Conservation (phyloP, 192 early-diverging fungal species). For the Dissophora globulifera region DNA sequence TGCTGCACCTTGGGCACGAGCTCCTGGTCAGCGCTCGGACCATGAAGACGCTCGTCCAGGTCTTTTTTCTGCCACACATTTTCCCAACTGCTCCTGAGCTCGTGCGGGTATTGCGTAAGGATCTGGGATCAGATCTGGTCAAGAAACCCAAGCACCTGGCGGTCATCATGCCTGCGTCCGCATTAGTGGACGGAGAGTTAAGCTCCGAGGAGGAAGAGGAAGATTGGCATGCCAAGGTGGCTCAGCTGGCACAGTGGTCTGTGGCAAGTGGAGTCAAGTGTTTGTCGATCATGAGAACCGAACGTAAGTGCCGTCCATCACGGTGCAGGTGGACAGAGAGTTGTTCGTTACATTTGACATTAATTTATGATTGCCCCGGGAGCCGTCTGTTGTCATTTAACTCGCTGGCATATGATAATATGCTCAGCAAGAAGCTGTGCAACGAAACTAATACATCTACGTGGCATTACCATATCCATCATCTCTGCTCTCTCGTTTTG, state of each 20-base stretch:
- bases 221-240: slow-evolving; percentile 30
- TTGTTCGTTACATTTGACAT: not conserved
- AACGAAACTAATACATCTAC: not conserved
- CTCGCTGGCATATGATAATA: not conserved
- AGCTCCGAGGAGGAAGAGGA: slow-evolving; percentile 20
- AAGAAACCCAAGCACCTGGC: slow-evolving; percentile 41
- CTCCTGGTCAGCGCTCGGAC: slow-evolving; percentile 26
- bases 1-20: slow-evolving; percentile 28
- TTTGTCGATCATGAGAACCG: slow-evolving; percentile 38
- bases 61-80: slow-evolving; percentile 30
- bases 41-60: slow-evolving; percentile 32
- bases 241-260: slow-evolving; percentile 33
- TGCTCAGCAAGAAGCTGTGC: not conserved
- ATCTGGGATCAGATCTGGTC: slow-evolving; percentile 7
- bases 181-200: not conserved
- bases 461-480: not conserved
- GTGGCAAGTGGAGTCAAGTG: slow-evolving; percentile 31
- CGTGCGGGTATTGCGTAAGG: slow-evolving; percentile 18
- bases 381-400: too few species aligned
- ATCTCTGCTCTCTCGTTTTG: not conserved
- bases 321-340: not conserved
- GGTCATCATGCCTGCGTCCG: slow-evolving; percentile 14
- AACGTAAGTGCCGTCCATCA: slow-evolving; percentile 17
- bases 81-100: slow-evolving; percentile 28
- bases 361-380: not conserved